Evolutionary conservation across 805 yeast species (phyloP).

Genomic region (Cyberlindnera petersonii): DNA sequence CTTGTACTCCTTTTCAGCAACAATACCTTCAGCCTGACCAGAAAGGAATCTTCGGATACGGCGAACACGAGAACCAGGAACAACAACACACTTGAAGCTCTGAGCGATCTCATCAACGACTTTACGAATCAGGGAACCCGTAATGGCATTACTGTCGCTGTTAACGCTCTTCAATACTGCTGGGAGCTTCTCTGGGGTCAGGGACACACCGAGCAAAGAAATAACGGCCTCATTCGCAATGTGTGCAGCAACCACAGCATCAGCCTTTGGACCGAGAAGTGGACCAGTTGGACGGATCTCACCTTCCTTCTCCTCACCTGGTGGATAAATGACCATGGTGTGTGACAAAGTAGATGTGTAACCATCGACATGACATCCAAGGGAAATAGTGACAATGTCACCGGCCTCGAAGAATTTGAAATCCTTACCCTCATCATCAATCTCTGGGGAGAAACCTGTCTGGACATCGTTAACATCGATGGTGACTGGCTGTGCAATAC

Average conservation of each 20-base stretch:
- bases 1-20: constrained; percentile 87
- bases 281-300: constrained; percentile 64
- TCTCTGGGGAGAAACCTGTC: constrained; percentile 81
- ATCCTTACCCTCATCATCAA: constrained; percentile 49
- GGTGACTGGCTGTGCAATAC: constrained; percentile 88
- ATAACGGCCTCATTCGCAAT: constrained; percentile 87
- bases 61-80: constrained; percentile 91
- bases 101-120: constrained; percentile 87
- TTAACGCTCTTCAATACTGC: constrained; percentile 35
- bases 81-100: constrained; percentile 75
- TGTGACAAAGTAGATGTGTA: constrained; percentile 86
- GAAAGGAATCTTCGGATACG: constrained; percentile 89
- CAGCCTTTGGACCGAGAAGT: constrained; percentile 78
- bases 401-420: constrained; percentile 56
- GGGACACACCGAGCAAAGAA: constrained; percentile 65
- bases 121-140: constrained; percentile 66
- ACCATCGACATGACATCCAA: constrained; percentile 95
- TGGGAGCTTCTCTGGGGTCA: constrained; percentile 75
- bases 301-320: constrained; percentile 40
- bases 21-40: constrained; percentile 91
- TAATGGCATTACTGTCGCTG: constrained; percentile 39
- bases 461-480: constrained; percentile 79
- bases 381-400: constrained; percentile 76
- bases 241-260: constrained; percentile 84
- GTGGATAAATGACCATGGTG: constrained; percentile 79